These are phyloP conservation scores for Pseudogymnoascus sp. DNA, from an alignment of 2,329 filamentous ascomycete genomes.

Conservation along the genomic window DNA sequence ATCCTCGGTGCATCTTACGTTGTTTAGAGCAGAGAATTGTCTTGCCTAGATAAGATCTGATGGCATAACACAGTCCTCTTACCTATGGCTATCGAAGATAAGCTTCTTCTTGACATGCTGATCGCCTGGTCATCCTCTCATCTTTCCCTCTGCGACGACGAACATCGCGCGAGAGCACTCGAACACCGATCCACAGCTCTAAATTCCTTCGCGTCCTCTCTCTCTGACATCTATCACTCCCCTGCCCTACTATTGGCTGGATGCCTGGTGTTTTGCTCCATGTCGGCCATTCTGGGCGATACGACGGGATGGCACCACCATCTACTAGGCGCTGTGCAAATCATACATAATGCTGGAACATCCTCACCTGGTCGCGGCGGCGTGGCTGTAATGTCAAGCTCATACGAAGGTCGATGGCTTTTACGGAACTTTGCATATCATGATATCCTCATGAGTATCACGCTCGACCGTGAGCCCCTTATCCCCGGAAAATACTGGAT, in stretches of 20 bases:
- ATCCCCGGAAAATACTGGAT: constrained; percentile 15
- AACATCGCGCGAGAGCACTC: background rate
- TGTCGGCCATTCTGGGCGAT: constrained; percentile 10
- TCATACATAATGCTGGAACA: constrained; percentile 7
- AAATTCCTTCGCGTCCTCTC: background rate
- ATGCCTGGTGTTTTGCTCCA: constrained; percentile 10
- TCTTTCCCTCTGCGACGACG: constrained; percentile 5
- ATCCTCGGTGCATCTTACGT: background rate
- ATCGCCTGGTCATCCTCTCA: constrained; percentile 13
- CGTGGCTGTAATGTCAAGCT: background rate
- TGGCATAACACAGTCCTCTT: constrained; percentile 10
- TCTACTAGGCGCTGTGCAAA: constrained; percentile 8
- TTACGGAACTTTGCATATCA: constrained; percentile 21
- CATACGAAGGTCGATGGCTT: constrained; percentile 17
- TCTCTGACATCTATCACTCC: background rate
- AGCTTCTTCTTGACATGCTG: constrained; percentile 5
- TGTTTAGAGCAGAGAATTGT: background rate
- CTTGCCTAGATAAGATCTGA: background rate
- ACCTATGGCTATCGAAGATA: constrained; percentile 13
- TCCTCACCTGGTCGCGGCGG: background rate
- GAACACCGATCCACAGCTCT: constrained; percentile 8
- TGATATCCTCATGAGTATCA: constrained; percentile 17
- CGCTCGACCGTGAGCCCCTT: constrained; percentile 12
- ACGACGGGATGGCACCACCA: constrained; percentile 11
- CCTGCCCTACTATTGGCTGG: constrained; percentile 8